Evolutionary conservation across 2,329 filamentous ascomycete genomes (phyloP).

Genomic region (Colletotrichum salicis): DNA sequence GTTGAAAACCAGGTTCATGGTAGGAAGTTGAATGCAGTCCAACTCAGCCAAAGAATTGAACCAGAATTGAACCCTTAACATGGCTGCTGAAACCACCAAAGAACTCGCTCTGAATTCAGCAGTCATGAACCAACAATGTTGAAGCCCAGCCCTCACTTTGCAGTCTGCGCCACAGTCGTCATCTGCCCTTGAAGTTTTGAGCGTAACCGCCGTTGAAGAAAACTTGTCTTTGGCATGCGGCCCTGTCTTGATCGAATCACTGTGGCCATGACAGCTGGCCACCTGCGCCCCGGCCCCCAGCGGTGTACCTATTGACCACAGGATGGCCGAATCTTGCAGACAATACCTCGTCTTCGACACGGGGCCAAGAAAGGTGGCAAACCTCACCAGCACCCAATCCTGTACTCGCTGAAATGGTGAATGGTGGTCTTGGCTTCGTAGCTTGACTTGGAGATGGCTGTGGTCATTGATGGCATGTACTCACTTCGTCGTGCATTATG

Average conservation of each 20-base stretch:
- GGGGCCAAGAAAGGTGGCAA: neutral
- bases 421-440: neutral
- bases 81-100: neutral
- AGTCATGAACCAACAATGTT: neutral
- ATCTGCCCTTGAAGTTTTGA: neutral
- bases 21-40: neutral
- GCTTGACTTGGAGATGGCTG: neutral
- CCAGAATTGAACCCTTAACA: neutral
- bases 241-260: neutral
- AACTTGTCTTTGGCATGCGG: neutral
- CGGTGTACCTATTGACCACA: too few species aligned
- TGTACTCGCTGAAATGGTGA: neutral
- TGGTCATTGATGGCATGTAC: neutral
- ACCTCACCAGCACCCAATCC: neutral
- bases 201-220: conserved; percentile 17
- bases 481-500: too few species aligned
- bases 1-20: neutral
- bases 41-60: neutral
- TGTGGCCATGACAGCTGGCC: neutral
- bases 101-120: neutral
- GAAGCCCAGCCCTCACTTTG: neutral
- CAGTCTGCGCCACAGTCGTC: conserved; percentile 5
- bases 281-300: too few species aligned
- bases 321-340: too few species aligned
- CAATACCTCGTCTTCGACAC: too few species aligned